Evolutionary conservation across 305 asterid species (phyloP), one percentile per base, ranked within the genome.

Genomic region (Ilex paraguariensis): DNA sequence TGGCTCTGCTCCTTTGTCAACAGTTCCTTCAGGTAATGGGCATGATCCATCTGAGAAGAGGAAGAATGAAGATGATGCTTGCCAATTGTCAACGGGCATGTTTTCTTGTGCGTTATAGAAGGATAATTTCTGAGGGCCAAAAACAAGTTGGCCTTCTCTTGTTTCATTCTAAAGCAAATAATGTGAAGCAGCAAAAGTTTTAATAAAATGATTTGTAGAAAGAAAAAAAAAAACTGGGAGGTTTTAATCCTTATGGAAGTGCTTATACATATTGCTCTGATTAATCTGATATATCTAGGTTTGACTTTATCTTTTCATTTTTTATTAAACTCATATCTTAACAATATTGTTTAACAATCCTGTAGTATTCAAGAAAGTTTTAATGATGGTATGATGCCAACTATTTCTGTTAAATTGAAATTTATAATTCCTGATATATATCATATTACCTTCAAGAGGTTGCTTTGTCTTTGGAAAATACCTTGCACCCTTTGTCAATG

Each of bases 71-170:
- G 49, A 49, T 61, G 70, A 57, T 48, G 11, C 66, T 55, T 56
- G 16, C 56, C 64, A 45, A 53, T 62, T 56, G 59, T 54, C 60
- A 44, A 57, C 69, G 79, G 87, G 87, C 80, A 65, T 31, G 62
- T 17, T 15, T 69, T 54, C 0, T 39, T 58, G 44, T 6, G 49
- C 56, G 0, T 59, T 56, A 11, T 21, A 13, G 15, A 59, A 13
- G 12, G n/a, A 28, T 16, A 49, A 54, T 62, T 33, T 36, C 45
- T 67, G 54, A 42, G 49, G 53, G 51, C 31, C 59, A 33, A 31
- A 54, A 49, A 28, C 63, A 30, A 46, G 57, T 40, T 33, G 14
- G 56, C 8, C 31, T 40, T 11, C 48, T 6, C 48, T 6, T 6
- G 12, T 1, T 42, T 42, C 12, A 42, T 42, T 42, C 48, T 15